A percentile compares a stretch with the other conserved stretches of the same genome.
Conservation (phyloP, 495 filamentous ascomycete genomes). For the Pyrenula aspistea region DNA sequence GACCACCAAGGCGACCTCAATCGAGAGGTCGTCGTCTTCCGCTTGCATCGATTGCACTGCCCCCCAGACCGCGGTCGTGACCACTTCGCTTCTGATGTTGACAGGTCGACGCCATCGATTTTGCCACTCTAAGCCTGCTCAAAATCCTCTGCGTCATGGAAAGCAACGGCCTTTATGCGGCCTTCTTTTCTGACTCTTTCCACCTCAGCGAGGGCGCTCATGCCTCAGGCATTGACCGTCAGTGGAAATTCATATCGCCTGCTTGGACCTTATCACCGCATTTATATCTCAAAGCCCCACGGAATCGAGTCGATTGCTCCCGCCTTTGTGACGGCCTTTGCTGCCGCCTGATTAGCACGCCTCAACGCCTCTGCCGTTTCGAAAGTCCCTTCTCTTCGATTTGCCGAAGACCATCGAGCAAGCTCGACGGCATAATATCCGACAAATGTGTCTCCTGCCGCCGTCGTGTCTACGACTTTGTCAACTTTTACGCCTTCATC, state of each 20-base stretch:
- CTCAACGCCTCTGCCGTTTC: constrained; percentile 44
- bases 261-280: neutral
- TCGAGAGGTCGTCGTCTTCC: neutral
- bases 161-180: neutral
- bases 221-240: neutral
- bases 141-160: neutral
- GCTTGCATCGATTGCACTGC: neutral
- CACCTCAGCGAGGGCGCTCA: neutral
- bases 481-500: constrained; percentile 42
- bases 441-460: constrained; percentile 89
- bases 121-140: neutral
- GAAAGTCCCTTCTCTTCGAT: constrained; percentile 20
- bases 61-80: neutral
- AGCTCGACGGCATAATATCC: constrained; percentile 71
- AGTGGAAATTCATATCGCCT: neutral
- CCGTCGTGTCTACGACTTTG: constrained; percentile 84
- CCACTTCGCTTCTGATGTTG: neutral
- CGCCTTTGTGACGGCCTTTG: constrained; percentile 58
- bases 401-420: constrained; percentile 26
- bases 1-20: neutral
- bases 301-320: constrained; percentile 88
- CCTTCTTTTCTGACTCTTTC: neutral
- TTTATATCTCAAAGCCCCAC: constrained; percentile 63
- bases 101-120: neutral
- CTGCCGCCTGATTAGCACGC: constrained; percentile 62